Conservation (phyloP, 2,329 filamentous ascomycete species). For the Colletotrichum simmondsii region DNA sequence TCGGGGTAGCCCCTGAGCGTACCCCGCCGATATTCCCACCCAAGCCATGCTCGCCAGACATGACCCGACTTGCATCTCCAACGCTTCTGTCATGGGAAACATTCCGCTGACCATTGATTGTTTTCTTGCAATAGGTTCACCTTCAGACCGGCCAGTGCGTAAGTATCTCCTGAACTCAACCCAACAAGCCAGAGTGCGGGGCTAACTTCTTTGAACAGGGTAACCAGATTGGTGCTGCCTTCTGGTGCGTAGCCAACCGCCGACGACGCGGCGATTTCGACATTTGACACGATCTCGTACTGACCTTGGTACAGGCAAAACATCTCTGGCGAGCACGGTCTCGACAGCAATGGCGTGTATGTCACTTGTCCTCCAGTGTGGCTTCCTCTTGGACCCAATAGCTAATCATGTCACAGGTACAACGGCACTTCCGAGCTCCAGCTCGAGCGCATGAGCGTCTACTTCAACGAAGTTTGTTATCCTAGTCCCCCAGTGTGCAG, state of each 20-base stretch:
- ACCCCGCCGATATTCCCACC: slow-evolving; percentile 35
- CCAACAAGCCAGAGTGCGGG: slow-evolving; percentile 27
- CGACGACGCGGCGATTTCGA: slow-evolving; percentile 24
- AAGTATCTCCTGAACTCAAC: slow-evolving; percentile 49
- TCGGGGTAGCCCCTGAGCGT: slow-evolving; percentile 46
- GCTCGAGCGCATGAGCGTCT: slow-evolving; percentile 99
- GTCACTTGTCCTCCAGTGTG: slow-evolving; percentile 49
- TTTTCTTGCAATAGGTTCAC: slow-evolving; percentile 81
- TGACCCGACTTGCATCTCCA: neutral
- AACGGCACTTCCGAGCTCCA: slow-evolving; percentile 98
- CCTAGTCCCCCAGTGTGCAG: neutral
- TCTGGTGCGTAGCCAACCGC: slow-evolving; percentile 75
- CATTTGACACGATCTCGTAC: slow-evolving; percentile 36
- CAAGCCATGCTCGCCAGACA: neutral
- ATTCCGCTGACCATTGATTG: slow-evolving; percentile 63
- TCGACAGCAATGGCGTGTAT: slow-evolving; percentile 96
- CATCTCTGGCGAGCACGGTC: slow-evolving; percentile 92
- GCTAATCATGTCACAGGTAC: slow-evolving; percentile 71
- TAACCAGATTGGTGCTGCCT: slow-evolving; percentile 99
- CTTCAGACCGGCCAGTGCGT: slow-evolving; percentile 99
- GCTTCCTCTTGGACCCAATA: slow-evolving; percentile 22
- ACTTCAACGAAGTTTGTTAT: slow-evolving; percentile 81
- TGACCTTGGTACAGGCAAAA: slow-evolving; percentile 71
- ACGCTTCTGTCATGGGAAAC: neutral
- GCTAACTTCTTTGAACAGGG: slow-evolving; percentile 71